Conservation (phyloP, 371 early-diverging fungal genomes). For the Smittium mucronatum region DNA sequence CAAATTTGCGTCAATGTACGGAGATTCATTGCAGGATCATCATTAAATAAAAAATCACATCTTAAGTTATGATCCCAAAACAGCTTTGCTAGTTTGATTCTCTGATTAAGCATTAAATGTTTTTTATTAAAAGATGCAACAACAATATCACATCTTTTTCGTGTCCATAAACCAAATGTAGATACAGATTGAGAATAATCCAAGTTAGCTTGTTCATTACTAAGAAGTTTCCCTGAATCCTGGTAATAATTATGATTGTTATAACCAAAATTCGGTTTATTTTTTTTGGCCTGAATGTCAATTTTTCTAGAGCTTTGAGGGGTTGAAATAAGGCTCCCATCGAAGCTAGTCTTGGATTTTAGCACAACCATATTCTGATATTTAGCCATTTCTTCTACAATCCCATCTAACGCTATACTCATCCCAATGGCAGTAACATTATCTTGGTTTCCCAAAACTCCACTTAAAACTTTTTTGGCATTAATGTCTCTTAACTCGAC, state of each 20-base stretch:
- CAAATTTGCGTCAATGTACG: conserved; percentile 48
- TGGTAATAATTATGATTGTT: background rate
- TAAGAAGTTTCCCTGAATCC: background rate
- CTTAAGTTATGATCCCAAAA: conserved; percentile 59
- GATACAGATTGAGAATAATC: conserved; percentile 13
- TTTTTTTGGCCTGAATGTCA: background rate
- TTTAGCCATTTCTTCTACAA: conserved; percentile 49
- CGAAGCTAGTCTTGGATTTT: conserved; percentile 27
- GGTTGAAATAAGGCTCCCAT: background rate
- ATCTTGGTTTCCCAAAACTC: conserved; percentile 30
- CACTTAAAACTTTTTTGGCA: conserved; percentile 17
- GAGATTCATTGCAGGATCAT: conserved; percentile 46
- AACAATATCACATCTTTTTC: conserved; percentile 52
- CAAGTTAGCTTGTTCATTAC: background rate
- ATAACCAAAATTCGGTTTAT: no score
- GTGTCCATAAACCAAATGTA: conserved; percentile 46
- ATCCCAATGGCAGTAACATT: conserved; percentile 59
- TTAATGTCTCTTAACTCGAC: background rate
- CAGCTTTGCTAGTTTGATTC: conserved; percentile 54
- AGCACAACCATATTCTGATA: conserved; percentile 41
- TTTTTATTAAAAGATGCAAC: conserved; percentile 58
- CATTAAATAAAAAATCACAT: conserved; percentile 62
- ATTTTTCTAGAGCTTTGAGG: background rate
- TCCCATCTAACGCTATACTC: conserved; percentile 62
- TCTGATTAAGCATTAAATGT: conserved; percentile 49